Conservation (phyloP, 2,329 filamentous ascomycete genomes). For the Geosmithia putterillii region DNA sequence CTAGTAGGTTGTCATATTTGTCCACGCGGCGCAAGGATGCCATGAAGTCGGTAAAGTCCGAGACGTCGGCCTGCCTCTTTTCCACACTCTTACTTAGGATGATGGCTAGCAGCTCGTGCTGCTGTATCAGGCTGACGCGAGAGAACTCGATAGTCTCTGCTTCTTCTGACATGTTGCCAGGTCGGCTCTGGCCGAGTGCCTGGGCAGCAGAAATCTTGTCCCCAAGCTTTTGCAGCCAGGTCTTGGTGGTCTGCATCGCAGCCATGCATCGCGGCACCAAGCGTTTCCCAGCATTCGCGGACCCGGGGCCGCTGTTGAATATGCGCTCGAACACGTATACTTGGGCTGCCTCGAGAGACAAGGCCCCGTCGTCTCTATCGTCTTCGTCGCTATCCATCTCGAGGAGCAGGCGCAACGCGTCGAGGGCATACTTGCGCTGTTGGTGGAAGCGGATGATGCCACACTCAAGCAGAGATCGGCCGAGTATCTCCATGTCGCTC, state of each 20-base stretch:
- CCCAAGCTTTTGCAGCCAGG: conserved; percentile 61
- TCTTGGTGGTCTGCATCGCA: conserved; percentile 65
- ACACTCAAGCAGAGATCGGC: conserved; percentile 62
- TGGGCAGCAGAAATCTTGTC: conserved; percentile 67
- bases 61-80: conserved; percentile 53
- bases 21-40: conserved; percentile 56
- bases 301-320: conserved; percentile 16
- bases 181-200: conserved; percentile 55
- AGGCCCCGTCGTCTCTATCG: conserved; percentile 20
- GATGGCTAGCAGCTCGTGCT: conserved; percentile 81
- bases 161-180: conserved; percentile 42
- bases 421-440: conserved; percentile 68
- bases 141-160: conserved; percentile 73
- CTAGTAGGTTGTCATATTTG: conserved; percentile 59
- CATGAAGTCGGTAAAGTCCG: conserved; percentile 66
- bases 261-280: conserved; percentile 40
- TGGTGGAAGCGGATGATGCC: conserved; percentile 83
- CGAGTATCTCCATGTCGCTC: conserved; percentile 54
- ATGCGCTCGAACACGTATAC: conserved; percentile 44
- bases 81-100: conserved; percentile 71
- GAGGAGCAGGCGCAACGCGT: conserved; percentile 71
- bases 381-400: conserved; percentile 38
- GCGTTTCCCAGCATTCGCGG: conserved; percentile 21
- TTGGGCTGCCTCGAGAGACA: conserved; percentile 30
- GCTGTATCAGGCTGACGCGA: conserved; percentile 65